Conservation (phyloP, 2,329 filamentous ascomycete species). For the Neocatenulostroma microsporum region DNA sequence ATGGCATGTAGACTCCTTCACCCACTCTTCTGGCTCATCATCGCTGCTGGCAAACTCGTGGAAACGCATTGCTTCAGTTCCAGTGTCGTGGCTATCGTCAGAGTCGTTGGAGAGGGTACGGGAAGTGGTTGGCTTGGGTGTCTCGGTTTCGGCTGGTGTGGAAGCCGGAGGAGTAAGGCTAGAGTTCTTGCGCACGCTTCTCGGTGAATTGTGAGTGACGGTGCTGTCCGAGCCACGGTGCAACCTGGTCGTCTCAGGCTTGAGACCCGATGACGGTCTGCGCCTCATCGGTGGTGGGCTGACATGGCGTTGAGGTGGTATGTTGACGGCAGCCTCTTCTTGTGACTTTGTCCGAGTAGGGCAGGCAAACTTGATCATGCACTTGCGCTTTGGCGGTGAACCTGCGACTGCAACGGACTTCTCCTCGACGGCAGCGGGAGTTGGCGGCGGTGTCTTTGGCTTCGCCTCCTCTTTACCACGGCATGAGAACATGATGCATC, state of each 20-base stretch:
- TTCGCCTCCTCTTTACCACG: conserved; percentile 52
- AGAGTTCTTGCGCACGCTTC: conserved; percentile 34
- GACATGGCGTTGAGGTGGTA: conserved; percentile 23
- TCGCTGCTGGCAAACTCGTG: conserved; percentile 86
- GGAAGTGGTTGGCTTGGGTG: conserved; percentile 24
- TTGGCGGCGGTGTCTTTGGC: conserved; percentile 31
- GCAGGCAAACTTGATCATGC: conserved; percentile 68
- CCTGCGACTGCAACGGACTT: conserved; percentile 14
- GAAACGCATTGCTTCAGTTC: conserved; percentile 57
- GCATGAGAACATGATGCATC: conserved; percentile 90
- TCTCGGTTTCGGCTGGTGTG: conserved; percentile 5
- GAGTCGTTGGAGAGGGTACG: conserved; percentile 23
- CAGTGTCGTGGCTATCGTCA: conserved; percentile 32
- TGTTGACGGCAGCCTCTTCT: conserved; percentile 24
- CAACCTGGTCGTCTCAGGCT: conserved; percentile 11
- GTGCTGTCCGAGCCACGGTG: conserved; percentile 46
- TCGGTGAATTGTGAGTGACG: conserved; percentile 42
- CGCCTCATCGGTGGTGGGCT: conserved; percentile 36
- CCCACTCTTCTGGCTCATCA: conserved; percentile 84
- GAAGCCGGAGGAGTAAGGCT: conserved; percentile 13
- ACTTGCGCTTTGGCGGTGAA: conserved; percentile 47
- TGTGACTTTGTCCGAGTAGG: conserved; percentile 44
- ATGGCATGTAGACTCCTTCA: conserved; percentile 59
- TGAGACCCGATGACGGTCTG: conserved; percentile 7
- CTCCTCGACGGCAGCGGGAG: conserved; percentile 14